Conservation (phyloP, 768 basidiomycete species). For the Termitomyces sp. region DNA sequence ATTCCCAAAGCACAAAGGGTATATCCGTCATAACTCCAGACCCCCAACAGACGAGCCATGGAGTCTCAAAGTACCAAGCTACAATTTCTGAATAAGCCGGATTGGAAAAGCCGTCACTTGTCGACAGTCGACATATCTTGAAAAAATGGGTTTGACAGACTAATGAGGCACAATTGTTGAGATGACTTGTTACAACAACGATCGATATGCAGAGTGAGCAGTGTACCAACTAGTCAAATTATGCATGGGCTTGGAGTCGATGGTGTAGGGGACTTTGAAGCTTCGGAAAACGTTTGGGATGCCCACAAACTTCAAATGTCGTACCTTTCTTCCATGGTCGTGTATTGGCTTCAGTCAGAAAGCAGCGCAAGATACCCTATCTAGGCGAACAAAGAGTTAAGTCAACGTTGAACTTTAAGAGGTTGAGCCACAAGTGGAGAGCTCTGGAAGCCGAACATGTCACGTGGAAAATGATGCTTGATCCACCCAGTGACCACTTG, state of each 20-base stretch:
- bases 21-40: background rate
- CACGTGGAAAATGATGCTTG: conserved; percentile 12
- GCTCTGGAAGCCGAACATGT: background rate
- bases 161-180: background rate
- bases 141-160: background rate
- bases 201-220: background rate
- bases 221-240: no score
- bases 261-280: no score
- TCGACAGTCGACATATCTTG: no score
- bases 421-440: background rate
- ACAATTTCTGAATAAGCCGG: no score
- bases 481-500: background rate
- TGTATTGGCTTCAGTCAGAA: background rate
- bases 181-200: background rate
- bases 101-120: no score
- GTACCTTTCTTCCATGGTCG: background rate
- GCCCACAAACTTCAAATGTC: no score
- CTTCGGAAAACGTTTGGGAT: no score
- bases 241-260: no score
- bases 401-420: background rate
- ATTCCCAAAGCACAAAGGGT: background rate
- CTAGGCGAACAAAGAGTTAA: background rate
- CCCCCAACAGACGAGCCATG: no score
- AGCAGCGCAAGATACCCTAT: background rate
- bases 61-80: no score